phyloP scores from a whole-genome alignment of 2,329 filamentous ascomycete species.

The Fusarium hostae region DNA sequence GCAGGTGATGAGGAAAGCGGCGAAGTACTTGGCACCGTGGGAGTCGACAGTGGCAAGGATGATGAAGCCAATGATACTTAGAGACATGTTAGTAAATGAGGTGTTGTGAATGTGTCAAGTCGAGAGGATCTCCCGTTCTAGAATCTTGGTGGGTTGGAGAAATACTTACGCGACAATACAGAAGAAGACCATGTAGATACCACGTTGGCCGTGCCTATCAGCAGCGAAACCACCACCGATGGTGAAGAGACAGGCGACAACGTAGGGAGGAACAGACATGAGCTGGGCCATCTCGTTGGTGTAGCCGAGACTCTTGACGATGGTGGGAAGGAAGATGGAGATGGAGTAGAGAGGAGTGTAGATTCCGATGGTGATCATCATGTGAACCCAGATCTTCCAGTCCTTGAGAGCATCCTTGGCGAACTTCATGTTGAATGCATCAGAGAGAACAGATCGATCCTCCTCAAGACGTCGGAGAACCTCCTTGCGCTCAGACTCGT shows the following conservation, averaged over 20 bases:
- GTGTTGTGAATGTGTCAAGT: constrained; percentile 6
- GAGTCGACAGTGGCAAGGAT: constrained; percentile 49
- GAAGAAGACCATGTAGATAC: constrained; percentile 53
- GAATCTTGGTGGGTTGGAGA: constrained; percentile 2
- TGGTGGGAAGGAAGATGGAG: constrained; percentile 52
- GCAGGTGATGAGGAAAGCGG: constrained; percentile 55
- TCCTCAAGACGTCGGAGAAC: constrained; percentile 57
- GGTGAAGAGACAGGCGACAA: constrained; percentile 52
- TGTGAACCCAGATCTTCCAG: constrained; percentile 66
- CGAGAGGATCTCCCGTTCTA: constrained; percentile 13
- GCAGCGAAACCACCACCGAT: constrained; percentile 57
- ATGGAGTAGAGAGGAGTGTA: constrained; percentile 54
- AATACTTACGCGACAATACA: constrained; percentile 49
- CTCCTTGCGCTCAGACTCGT: constrained; percentile 54
- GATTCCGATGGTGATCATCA: constrained; percentile 71
- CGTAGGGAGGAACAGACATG: constrained; percentile 54
- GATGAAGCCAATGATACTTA: constrained; percentile 50
- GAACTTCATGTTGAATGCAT: constrained; percentile 68
- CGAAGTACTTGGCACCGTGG: constrained; percentile 59
- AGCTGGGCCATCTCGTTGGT: constrained; percentile 52
- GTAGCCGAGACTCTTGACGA: constrained; percentile 52
- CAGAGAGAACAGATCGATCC: constrained; percentile 60
- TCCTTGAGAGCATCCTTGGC: constrained; percentile 67
- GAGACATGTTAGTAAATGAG: constrained; percentile 24
- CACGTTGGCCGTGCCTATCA: constrained; percentile 50